Percentiles rank a stretch among this genome's conserved stretches.
phyloP scores from a whole-genome alignment of 2,329 filamentous ascomycete genomes.

The Aureobasidium leucospermi region DNA sequence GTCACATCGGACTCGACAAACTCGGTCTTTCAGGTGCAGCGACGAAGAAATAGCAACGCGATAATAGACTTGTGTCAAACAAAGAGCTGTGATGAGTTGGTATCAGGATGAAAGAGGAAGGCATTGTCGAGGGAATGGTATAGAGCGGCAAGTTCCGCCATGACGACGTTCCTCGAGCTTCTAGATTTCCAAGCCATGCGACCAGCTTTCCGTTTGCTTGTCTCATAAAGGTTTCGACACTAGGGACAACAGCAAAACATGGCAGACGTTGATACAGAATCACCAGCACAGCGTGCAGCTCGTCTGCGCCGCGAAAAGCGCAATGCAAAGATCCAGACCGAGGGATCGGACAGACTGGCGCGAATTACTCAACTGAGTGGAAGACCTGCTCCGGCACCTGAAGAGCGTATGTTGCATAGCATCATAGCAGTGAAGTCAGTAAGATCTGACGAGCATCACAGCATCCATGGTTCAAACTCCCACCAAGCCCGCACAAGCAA shows the following conservation, averaged over 20 bases:
- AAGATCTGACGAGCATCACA: background rate
- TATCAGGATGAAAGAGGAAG: no score
- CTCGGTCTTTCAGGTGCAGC: background rate
- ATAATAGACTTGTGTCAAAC: background rate
- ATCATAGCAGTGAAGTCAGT: no score
- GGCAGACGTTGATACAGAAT: conserved; percentile 26
- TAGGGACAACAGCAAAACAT: conserved; percentile 6
- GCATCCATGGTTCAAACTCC: conserved; percentile 20
- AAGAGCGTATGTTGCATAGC: conserved; percentile 14
- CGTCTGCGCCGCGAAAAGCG: conserved; percentile 71
- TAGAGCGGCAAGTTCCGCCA: background rate
- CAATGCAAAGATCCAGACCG: conserved; percentile 69
- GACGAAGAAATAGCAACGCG: no score
- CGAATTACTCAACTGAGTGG: conserved; percentile 68
- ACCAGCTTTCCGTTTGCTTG: background rate
- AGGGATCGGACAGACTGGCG: conserved; percentile 62
- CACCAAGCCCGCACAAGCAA: background rate
- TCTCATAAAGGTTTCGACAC: background rate
- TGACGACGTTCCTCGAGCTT: background rate
- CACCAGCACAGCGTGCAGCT: conserved; percentile 50
- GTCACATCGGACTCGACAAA: background rate
- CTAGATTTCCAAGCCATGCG: background rate
- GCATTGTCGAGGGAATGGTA: background rate
- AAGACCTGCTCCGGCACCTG: conserved; percentile 32
- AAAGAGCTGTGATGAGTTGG: background rate